A percentile compares a stretch with the other conserved stretches of the same genome.
These are phyloP conservation scores for Myxozyma kluyveri DNA, from an alignment of 805 yeast genomes.

Conservation along the genomic window DNA sequence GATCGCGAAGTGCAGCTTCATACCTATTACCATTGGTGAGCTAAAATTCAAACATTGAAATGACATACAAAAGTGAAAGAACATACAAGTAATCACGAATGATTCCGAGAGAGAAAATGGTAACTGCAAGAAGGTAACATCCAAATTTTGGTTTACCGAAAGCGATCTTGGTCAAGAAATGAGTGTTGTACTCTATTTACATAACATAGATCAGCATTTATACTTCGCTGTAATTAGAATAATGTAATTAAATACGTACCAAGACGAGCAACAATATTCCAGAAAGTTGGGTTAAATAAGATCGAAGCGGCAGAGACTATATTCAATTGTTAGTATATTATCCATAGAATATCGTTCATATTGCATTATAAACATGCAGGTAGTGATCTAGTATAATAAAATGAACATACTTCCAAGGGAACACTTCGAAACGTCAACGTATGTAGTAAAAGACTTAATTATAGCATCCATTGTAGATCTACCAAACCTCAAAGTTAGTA, in stretches of 20 bases:
- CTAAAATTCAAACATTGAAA: neutral
- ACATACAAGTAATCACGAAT: constrained; percentile 65
- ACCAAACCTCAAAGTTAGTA: neutral
- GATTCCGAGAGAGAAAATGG: constrained; percentile 83
- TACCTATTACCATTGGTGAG: constrained; percentile 37
- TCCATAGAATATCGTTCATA: neutral
- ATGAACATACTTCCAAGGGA: constrained; percentile 16
- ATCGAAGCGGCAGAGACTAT: constrained; percentile 60
- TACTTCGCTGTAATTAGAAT: too few species aligned
- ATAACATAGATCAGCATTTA: too few species aligned
- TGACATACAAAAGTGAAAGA: neutral
- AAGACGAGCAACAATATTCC: constrained; percentile 88
- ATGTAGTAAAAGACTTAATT: constrained; percentile 6
- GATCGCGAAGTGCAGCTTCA: constrained; percentile 67
- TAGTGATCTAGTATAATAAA: neutral
- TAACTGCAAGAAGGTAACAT: constrained; percentile 77
- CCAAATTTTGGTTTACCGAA: constrained; percentile 68
- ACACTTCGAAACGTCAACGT: constrained; percentile 19
- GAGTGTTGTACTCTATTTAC: constrained; percentile 64
- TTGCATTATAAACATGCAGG: neutral
- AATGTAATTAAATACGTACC: constrained; percentile 41
- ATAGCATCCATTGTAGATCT: neutral
- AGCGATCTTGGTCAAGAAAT: constrained; percentile 68
- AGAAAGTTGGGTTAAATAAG: constrained; percentile 88
- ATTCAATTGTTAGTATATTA: neutral